phyloP scores from a whole-genome alignment of 1,139 yeast genomes.

The Torulaspora globosa region DNA sequence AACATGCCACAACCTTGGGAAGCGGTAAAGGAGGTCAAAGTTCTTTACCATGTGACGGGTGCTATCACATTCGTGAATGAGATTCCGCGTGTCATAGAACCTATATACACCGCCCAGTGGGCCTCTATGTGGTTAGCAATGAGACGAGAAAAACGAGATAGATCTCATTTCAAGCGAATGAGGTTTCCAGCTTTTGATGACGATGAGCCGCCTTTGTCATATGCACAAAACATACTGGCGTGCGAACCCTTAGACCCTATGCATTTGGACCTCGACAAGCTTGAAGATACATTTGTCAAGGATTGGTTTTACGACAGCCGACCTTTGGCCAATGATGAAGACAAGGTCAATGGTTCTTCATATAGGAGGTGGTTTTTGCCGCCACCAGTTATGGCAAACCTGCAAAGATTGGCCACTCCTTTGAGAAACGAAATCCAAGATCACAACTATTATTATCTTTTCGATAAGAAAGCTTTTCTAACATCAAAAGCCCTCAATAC shows the following conservation, averaged over 20 bases:
- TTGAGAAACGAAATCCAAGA: conserved; percentile 53
- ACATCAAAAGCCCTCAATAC: conserved; percentile 88
- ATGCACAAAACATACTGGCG: conserved; percentile 73
- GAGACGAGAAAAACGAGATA: conserved; percentile 90
- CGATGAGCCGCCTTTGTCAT: conserved; percentile 88
- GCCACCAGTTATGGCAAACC: conserved; percentile 57
- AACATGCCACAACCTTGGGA: conserved; percentile 99
- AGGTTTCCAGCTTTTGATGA: conserved; percentile 96
- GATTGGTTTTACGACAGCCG: conserved; percentile 81
- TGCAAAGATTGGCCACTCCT: conserved; percentile 66
- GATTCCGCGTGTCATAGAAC: conserved; percentile 85
- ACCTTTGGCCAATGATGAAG: conserved; percentile 60
- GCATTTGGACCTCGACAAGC: conserved; percentile 56
- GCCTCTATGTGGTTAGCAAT: conserved; percentile 86
- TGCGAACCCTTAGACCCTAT: conserved; percentile 69
- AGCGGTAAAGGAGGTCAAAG: conserved; percentile 75
- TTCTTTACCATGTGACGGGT: conserved; percentile 84
- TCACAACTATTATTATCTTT: conserved; percentile 60
- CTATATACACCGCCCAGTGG: conserved; percentile 93
- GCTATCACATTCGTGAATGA: conserved; percentile 96
- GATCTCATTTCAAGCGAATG: conserved; percentile 86
- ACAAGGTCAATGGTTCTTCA: conserved; percentile 62
- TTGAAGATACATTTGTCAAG: conserved; percentile 53
- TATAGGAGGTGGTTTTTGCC: conserved; percentile 70
- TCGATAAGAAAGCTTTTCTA: conserved; percentile 71